Base-by-base conservation (phyloP, 2,329 filamentous ascomycete genomes). In the Nothophaeocryptopus gaeumannii region DNA sequence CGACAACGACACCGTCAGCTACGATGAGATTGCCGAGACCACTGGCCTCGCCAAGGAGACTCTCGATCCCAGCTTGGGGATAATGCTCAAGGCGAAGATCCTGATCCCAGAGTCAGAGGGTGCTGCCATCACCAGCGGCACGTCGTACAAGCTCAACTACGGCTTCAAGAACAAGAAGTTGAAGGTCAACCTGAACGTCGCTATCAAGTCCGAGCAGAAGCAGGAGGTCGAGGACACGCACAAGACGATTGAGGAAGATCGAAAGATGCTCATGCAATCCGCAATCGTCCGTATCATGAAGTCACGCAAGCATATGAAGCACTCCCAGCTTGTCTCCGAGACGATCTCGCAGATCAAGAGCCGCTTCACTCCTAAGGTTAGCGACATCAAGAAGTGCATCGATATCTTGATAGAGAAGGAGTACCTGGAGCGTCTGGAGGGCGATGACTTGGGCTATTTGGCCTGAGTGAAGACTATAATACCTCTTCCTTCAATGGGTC, bases 251-350 rank as follows among this genome's bases (percentile, higher is more conserved):
- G 93, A 99, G 75, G 93, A 99, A 72, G 93, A 99, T 70, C 83
- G 93, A 55, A 97, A 97, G 74, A 78, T 99, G 54, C 81, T 99
- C 51, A 87, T 97, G 68, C 93, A 99, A 92, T 97, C 93, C 55
- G 91, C 92, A 16, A 97, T 99, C 70, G 93, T 99, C 50, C 89
- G 93, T 66, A 96, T 99, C 76, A 99, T 99, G 93, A 99, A 99
- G 78, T 95, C 92, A 3, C 86, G 93, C 54, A 97, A 99, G 83
- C 89, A 86, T 75, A 95, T 97, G 89, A 97, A 96, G 82, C 92
- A 99, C 74, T 84, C 86, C 54, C 87, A 93, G 67, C 84, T 99
- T 10, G 90, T 99, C 47, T 86, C 89, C 66, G 93, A 99, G 74
- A 95, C 91, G 16, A 97, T 99, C 70, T 86, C 85, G 66, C 93